phyloP scores from a whole-genome alignment of 108 stramenopile genomes.

The Schizochytrium sp. region DNA sequence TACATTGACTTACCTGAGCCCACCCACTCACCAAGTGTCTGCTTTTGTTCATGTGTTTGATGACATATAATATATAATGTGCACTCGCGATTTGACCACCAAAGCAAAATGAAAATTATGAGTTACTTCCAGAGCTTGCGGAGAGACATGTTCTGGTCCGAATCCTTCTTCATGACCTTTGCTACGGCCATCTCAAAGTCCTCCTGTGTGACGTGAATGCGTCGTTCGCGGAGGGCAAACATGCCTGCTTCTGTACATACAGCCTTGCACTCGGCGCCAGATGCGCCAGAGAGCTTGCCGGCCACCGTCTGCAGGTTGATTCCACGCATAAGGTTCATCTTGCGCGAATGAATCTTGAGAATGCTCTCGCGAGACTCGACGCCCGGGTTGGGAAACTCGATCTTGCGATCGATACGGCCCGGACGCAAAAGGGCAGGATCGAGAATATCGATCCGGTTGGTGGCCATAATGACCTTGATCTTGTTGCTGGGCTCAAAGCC shows the following conservation, averaged over 20 bases:
- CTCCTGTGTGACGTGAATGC: slow-evolving; percentile 98
- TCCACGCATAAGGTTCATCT: slow-evolving; percentile 93
- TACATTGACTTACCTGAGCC: too few species aligned
- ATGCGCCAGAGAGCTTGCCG: slow-evolving; percentile 85
- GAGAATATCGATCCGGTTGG: slow-evolving; percentile 95
- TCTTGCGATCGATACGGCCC: slow-evolving; percentile 91
- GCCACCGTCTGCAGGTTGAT: slow-evolving; percentile 84
- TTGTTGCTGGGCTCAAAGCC: slow-evolving; percentile 97
- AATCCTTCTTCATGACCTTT: slow-evolving; percentile 99
- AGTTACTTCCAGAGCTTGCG: slow-evolving; percentile 96
- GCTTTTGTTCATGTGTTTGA: too few species aligned
- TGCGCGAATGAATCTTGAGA: slow-evolving; percentile 85
- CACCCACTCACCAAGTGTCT: too few species aligned
- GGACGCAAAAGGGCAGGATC: slow-evolving; percentile 85
- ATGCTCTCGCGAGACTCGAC: slow-evolving; percentile 75
- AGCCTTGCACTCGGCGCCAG: slow-evolving; percentile 99
- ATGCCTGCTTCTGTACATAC: slow-evolving; percentile 99
- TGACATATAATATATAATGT: too few species aligned
- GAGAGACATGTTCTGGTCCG: slow-evolving; percentile 83
- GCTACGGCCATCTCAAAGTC: slow-evolving; percentile 99
- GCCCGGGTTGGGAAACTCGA: slow-evolving; percentile 91
- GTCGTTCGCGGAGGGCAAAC: slow-evolving; percentile 96
- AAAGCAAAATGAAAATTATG: neutral
- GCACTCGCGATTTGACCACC: too few species aligned
- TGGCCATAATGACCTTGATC: slow-evolving; percentile 97